These are phyloP conservation scores for Obelidium mucronatum DNA, from an alignment of 192 early-diverging fungal genomes.

Conservation along the genomic window DNA sequence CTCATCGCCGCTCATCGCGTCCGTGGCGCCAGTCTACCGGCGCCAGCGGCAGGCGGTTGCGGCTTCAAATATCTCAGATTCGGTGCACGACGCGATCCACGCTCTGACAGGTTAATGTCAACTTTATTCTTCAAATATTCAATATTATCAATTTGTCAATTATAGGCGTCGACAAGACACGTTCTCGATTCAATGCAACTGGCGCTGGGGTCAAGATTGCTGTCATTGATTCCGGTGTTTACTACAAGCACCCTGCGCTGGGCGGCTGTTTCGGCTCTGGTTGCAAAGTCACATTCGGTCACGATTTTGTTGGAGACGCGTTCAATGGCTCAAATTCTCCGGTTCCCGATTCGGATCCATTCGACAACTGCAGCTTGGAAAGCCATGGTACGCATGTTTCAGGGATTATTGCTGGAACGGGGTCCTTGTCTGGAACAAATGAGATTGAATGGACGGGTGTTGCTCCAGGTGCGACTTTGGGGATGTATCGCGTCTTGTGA, in stretches of 20 bases:
- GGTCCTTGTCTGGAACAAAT: slow-evolving; percentile 21
- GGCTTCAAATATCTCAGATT: too few species aligned
- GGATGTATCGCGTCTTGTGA: slow-evolving; percentile 73
- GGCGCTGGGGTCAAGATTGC: slow-evolving; percentile 58
- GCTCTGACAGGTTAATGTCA: too few species aligned
- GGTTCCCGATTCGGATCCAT: slow-evolving; percentile 52
- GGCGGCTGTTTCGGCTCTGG: slow-evolving; percentile 51
- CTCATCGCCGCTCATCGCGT: too few species aligned
- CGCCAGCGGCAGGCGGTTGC: too few species aligned
- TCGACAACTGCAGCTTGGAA: slow-evolving; percentile 50
- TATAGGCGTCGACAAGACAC: slow-evolving; percentile 41
- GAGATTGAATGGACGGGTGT: slow-evolving; percentile 63
- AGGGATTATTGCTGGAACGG: slow-evolving; percentile 54
- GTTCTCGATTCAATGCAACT: slow-evolving; percentile 36
- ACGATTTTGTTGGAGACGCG: slow-evolving; percentile 53
- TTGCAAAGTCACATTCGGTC: slow-evolving; percentile 44
- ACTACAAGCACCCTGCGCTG: slow-evolving; percentile 60
- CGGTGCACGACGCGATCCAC: too few species aligned
- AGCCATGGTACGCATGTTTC: slow-evolving; percentile 59
- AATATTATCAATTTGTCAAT: too few species aligned
- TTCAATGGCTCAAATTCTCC: slow-evolving; percentile 24
- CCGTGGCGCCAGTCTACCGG: too few species aligned
- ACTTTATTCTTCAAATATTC: too few species aligned
- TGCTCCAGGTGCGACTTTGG: slow-evolving; percentile 80
- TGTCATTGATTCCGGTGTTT: slow-evolving; percentile 60